phyloP scores from a whole-genome alignment of 2,329 filamentous ascomycete species.

The Diaporthe caulivora region DNA sequence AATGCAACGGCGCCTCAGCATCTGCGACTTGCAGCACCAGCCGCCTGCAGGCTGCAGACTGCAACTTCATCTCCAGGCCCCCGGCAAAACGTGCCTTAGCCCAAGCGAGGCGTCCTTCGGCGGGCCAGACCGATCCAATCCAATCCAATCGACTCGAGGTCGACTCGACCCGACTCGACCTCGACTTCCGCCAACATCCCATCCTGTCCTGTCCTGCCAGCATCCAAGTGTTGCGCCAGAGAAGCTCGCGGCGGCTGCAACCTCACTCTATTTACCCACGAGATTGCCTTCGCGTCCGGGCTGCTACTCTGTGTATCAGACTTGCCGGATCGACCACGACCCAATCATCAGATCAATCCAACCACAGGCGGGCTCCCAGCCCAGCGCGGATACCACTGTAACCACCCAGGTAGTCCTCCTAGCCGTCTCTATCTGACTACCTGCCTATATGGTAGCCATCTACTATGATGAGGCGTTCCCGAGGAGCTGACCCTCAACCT shows the following conservation, averaged over 20 bases:
- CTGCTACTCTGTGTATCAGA: slow-evolving; percentile 32
- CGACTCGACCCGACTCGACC: background rate
- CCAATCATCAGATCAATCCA: slow-evolving; percentile 22
- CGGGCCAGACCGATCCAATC: slow-evolving; percentile 31
- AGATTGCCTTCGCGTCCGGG: slow-evolving; percentile 24
- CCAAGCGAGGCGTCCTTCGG: slow-evolving; percentile 19
- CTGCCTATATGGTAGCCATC: too few relatives aligned
- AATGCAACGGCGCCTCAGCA: slow-evolving; percentile 31
- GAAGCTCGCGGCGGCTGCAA: slow-evolving; percentile 26
- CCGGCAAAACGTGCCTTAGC: slow-evolving; percentile 31
- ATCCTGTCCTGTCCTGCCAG: background rate
- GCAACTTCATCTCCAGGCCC: slow-evolving; percentile 26
- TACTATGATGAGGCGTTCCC: too few relatives aligned
- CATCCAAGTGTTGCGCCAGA: slow-evolving; percentile 4
- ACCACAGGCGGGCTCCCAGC: slow-evolving; percentile 5
- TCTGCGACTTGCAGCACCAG: slow-evolving; percentile 20
- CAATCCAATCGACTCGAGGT: background rate
- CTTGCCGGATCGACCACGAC: slow-evolving; percentile 30
- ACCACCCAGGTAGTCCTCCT: background rate
- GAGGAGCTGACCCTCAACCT: background rate
- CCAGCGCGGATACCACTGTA: slow-evolving; percentile 11
- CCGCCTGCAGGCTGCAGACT: slow-evolving; percentile 15
- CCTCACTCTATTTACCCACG: slow-evolving; percentile 25
- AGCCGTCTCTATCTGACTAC: too few relatives aligned
- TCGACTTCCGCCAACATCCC: background rate